These are phyloP conservation scores for Alternaria triticimaculans DNA, from an alignment of 2,329 filamentous ascomycete genomes.

Conservation along the genomic window DNA sequence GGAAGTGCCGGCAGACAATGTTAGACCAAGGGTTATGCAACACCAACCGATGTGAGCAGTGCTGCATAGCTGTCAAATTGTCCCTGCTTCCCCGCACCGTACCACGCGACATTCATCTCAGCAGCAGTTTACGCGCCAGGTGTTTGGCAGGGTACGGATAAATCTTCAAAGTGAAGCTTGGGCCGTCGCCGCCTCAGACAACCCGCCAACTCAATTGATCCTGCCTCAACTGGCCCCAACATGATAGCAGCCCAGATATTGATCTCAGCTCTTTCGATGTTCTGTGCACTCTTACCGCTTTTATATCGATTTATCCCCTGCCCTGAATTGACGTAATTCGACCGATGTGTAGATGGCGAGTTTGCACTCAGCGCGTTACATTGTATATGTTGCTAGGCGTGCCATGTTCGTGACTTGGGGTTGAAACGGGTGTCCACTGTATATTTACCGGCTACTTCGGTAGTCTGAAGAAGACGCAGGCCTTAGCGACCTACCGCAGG, in stretches of 20 bases:
- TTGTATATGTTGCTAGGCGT: not conserved
- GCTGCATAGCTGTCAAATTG: not conserved
- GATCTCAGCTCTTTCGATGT: slow-evolving; percentile 3
- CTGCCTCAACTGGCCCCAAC: not conserved
- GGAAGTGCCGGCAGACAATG: not conserved
- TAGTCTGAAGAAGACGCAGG: not conserved
- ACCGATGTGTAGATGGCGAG: not conserved
- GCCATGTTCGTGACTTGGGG: not conserved
- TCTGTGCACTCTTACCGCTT: not conserved
- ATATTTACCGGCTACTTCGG: slow-evolving; percentile 10
- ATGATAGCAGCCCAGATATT: not conserved
- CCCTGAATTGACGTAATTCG: not conserved
- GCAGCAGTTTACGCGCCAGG: not conserved
- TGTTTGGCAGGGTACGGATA: slow-evolving; percentile 11
- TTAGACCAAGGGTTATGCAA: not conserved
- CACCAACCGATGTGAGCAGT: slow-evolving; percentile 1
- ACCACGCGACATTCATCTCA: slow-evolving; percentile 2
- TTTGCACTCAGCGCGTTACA: not conserved
- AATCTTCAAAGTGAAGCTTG: slow-evolving; percentile 10
- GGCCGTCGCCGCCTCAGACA: slow-evolving; percentile 2
- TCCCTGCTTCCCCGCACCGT: slow-evolving; percentile 13
- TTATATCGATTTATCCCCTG: not conserved
- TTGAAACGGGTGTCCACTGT: not conserved
- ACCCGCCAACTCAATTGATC: not conserved
- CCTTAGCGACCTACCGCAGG: not conserved